Percentiles rank a stretch among this genome's conserved stretches.
These are phyloP conservation scores for Ascochyta clinopodiicola DNA, from an alignment of 2,329 filamentous ascomycete species.

Conservation along the genomic window DNA sequence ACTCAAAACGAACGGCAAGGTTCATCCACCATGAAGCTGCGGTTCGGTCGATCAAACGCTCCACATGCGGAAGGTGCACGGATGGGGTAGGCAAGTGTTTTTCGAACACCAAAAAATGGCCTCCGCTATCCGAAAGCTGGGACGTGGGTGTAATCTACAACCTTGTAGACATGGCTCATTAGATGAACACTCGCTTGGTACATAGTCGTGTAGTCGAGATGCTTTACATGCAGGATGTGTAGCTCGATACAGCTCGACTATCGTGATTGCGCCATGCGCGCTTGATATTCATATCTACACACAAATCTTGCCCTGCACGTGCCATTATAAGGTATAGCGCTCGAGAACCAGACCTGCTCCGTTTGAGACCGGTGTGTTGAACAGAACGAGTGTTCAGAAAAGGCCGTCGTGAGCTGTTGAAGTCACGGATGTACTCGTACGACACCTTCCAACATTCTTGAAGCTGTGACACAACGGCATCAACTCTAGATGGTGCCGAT, in stretches of 20 bases:
- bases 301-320: not conserved
- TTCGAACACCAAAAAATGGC: not conserved
- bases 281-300: not conserved
- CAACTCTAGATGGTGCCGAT: not conserved
- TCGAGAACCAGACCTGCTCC: not conserved
- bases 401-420: not conserved
- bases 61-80: slow-evolving; percentile 10
- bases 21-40: not conserved
- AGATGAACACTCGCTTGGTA: not conserved
- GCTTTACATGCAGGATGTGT: not conserved
- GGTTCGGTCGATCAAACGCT: slow-evolving; percentile 11
- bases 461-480: not conserved
- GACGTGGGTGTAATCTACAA: no score
- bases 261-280: not conserved
- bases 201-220: not conserved
- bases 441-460: not conserved
- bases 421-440: not conserved
- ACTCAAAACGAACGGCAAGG: not conserved
- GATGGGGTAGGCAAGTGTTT: slow-evolving; percentile 1
- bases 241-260: not conserved
- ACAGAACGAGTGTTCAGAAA: not conserved
- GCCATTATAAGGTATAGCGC: not conserved
- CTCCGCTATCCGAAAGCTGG: no score
- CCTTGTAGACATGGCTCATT: not conserved
- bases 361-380: not conserved